Base-by-base conservation (phyloP, 1,284 basidiomycete species). In the Sutorius eximius region DNA sequence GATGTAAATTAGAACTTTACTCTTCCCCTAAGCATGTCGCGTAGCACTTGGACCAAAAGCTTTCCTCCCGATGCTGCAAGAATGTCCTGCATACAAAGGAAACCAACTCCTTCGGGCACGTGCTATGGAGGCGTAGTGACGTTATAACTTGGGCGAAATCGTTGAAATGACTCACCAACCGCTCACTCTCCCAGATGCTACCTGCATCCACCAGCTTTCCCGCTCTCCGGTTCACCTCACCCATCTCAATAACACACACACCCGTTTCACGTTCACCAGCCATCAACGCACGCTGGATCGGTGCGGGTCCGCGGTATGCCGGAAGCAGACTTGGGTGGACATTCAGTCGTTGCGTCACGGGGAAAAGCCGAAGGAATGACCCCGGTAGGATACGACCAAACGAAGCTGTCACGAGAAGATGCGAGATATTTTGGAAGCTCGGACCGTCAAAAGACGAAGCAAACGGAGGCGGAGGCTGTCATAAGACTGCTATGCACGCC, bases 311-410 rank as follows among this genome's bases (percentile, higher is more conserved):
- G 24, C 95, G 83, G 71, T 93, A 93, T n/a, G 79, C 73, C 0
- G 95, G 96, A 22, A 98, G 79, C 0, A 95, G 74, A 18, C 93
- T 96, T 0, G 95, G 95, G 65, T 99, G 96, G 5, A 98, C 83
- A 66, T 98, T 98, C 41, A 99, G 75, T n/a, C 87, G 75, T 49
- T 85, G 82, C 1, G 74, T 71, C 0, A 78, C 76, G 0, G 72
- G 74, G 63, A 97, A 97, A 29, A 78, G 57, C n/a, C 33, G 29
- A 45, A 65, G 82, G 43, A 94, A 74, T 0, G 74, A 61, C 3
- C 79, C 69, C 0, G 93, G 85, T 22, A 65, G 55, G 34, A 98
- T 90, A 50, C 93, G 87, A 0, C 95, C 95, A 64, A 98, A 98
- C 0, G 95, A 97, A 10, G 93, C 94, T 0, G 94, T 96, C 5